Percentiles rank a stretch among this genome's conserved stretches.
Evolutionary conservation across 768 basidiomycete species (phyloP).

Genomic region (Candolleomyces efflorescens): DNA sequence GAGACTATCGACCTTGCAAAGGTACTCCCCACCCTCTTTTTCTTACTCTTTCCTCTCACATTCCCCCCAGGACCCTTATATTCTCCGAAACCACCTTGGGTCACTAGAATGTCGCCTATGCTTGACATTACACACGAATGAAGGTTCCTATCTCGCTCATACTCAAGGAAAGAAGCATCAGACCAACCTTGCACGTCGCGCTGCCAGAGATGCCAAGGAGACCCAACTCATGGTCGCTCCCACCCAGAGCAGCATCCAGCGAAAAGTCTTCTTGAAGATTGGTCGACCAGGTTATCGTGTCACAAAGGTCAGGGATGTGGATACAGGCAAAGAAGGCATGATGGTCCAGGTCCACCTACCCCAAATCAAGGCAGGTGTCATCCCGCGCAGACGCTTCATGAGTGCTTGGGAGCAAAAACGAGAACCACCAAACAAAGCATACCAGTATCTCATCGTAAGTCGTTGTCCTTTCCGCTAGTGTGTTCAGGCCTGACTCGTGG

Average conservation of each 20-base stretch:
- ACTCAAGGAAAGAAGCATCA: conserved; percentile 99
- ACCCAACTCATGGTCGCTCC: conserved; percentile 87
- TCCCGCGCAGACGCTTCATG: conserved; percentile 91
- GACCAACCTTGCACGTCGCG: conserved; percentile 94
- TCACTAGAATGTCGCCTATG: conserved; percentile 98
- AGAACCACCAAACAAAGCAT: conserved; percentile 92
- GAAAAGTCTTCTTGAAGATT: conserved; percentile 96
- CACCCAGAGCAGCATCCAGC: conserved; percentile 71
- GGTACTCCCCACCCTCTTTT: conserved; percentile 36
- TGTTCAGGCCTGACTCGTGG: conserved; percentile 21
- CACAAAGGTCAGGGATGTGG: conserved; percentile 91
- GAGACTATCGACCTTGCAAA: conserved; percentile 99
- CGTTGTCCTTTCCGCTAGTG: conserved; percentile 7
- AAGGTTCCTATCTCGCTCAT: conserved; percentile 97
- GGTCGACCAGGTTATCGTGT: conserved; percentile 94
- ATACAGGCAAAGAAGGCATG: conserved; percentile 92
- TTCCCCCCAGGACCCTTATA: conserved; percentile 80
- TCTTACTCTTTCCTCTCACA: conserved; percentile 8
- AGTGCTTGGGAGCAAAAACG: conserved; percentile 96
- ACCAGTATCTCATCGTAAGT: conserved; percentile 95
- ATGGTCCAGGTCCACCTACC: conserved; percentile 97
- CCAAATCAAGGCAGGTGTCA: conserved; percentile 83
- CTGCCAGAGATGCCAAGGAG: conserved; percentile 96
- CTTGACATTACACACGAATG: conserved; percentile 97
- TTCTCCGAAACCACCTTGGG: conserved; percentile 96